Base-by-base conservation (phyloP, 78 protist genomes). In the Pigoraptor vietnamica region DNA sequence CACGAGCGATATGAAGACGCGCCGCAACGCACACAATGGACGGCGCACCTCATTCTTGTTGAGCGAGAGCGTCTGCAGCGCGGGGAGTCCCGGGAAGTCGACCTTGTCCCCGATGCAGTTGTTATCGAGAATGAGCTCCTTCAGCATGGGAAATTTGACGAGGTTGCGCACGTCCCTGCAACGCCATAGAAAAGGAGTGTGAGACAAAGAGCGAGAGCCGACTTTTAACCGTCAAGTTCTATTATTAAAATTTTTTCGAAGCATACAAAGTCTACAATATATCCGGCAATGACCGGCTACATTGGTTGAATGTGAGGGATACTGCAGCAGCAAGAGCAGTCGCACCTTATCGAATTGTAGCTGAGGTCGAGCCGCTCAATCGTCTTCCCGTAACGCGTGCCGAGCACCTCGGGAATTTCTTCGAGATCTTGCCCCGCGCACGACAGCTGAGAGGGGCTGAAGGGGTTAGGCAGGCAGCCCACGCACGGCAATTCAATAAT, bases 51-150 rank as follows among this genome's bases (percentile, higher is more conserved):
- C 24, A 93, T 89, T 93, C 38, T 86, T 89, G 89, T 93, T 93
- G 33, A 89, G 34, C 48, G 91, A 89, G 32, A 93, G 56, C 24
- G 89, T 37, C 1, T 82, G 55, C 56, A 93, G 82, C 37, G 24
- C 2, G 33, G 9, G 21, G 23, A 81, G 2, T 39, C 1, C 40
- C 0, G 94, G 94, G 9, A 88, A 89, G 24, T 6, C 56, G 24
- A 14, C 19, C 25, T 0, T 10, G 40, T 32, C 35, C 25, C 36
- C 82, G 32, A 93, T 33, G 38, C 29, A 24, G 37, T 93, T 93
- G 90, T 93, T 88, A 86, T 93, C 94, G 19, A 93, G 81, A 23
- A 56, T 37, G 23, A 93, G 92, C 24, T 25, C 88, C 1, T 23
- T 23, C 56, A 93, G 81, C 32, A 0, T 24, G 33, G 48, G 37